These are phyloP conservation scores for Suzukiozyma palmioleophila DNA, from an alignment of 1,139 yeast genomes.

Conservation along the genomic window DNA sequence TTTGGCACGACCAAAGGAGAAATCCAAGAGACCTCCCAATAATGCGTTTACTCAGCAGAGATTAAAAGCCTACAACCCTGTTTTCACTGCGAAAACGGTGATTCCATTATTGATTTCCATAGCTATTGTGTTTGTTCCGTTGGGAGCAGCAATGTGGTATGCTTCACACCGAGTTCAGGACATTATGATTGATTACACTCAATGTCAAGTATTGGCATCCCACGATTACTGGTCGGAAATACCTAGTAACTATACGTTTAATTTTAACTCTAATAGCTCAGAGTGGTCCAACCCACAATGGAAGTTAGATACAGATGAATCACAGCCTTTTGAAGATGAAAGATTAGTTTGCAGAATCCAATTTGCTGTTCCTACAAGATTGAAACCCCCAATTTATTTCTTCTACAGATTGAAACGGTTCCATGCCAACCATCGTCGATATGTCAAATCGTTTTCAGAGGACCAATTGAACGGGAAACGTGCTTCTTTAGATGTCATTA, in stretches of 20 bases:
- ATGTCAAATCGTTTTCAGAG: constrained; percentile 85
- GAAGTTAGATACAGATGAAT: constrained; percentile 52
- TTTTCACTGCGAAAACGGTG: constrained; percentile 85
- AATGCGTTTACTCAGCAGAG: constrained; percentile 64
- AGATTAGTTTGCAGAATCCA: constrained; percentile 68
- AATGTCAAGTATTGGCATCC: constrained; percentile 62
- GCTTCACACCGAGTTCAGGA: constrained; percentile 80
- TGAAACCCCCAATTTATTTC: constrained; percentile 73
- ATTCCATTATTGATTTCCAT: constrained; percentile 72
- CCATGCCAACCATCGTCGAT: constrained; percentile 91
- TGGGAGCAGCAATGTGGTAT: constrained; percentile 87
- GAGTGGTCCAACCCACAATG: constrained; percentile 34
- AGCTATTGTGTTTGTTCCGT: constrained; percentile 82
- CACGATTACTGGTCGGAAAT: constrained; percentile 51
- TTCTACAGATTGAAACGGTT: constrained; percentile 81
- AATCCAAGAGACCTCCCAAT: constrained; percentile 51
- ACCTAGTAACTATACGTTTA: constrained; percentile 54
- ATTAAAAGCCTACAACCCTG: constrained; percentile 53
- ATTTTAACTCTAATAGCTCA: constrained; percentile 38
- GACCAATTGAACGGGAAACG: constrained; percentile 80
- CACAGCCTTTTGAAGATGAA: constrained; percentile 52
- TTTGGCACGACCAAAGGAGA: constrained; percentile 24
- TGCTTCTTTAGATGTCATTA: constrained; percentile 52
- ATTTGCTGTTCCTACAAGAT: constrained; percentile 69
- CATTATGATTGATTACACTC: constrained; percentile 72